Conservation (phyloP, 768 basidiomycete genomes). For the Ephemerocybe angulata region DNA sequence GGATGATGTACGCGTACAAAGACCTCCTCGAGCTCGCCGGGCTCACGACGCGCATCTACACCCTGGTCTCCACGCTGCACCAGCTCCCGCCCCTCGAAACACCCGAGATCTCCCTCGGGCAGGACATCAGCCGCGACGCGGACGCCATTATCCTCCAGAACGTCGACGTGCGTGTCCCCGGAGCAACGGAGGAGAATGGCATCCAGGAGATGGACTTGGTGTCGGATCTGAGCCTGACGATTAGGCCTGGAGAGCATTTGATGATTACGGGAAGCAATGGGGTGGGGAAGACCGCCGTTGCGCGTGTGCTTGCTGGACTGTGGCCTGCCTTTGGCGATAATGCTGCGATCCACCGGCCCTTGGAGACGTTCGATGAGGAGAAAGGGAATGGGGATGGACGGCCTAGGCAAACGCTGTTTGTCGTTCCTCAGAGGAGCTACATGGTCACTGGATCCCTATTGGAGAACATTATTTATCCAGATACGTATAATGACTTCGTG, state of each 20-base stretch:
- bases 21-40: slow-evolving; percentile 95
- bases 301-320: slow-evolving; percentile 83
- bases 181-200: slow-evolving; percentile 18
- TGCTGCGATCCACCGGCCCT: slow-evolving; percentile 18
- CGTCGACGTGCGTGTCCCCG: slow-evolving; percentile 70
- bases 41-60: slow-evolving; percentile 85
- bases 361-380: background rate
- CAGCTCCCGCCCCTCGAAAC: slow-evolving; percentile 51
- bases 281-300: slow-evolving; percentile 87
- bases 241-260: slow-evolving; percentile 75
- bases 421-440: slow-evolving; percentile 91
- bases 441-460: slow-evolving; percentile 84
- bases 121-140: slow-evolving; percentile 20
- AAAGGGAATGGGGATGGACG: slow-evolving; percentile 2
- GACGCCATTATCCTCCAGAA: slow-evolving; percentile 59
- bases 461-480: slow-evolving; percentile 93
- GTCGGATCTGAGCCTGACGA: slow-evolving; percentile 57
- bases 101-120: slow-evolving; percentile 23
- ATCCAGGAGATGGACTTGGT: slow-evolving; percentile 51
- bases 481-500: slow-evolving; percentile 73
- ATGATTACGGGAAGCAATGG: slow-evolving; percentile 94
- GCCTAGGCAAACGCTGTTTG: slow-evolving; percentile 57
- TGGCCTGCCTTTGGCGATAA: slow-evolving; percentile 63
- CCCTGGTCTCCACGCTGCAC: slow-evolving; percentile 81
- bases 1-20: slow-evolving; percentile 96